These are phyloP conservation scores for Fusarium bactridioides DNA, from an alignment of 2,329 filamentous ascomycete genomes.

Conservation along the genomic window DNA sequence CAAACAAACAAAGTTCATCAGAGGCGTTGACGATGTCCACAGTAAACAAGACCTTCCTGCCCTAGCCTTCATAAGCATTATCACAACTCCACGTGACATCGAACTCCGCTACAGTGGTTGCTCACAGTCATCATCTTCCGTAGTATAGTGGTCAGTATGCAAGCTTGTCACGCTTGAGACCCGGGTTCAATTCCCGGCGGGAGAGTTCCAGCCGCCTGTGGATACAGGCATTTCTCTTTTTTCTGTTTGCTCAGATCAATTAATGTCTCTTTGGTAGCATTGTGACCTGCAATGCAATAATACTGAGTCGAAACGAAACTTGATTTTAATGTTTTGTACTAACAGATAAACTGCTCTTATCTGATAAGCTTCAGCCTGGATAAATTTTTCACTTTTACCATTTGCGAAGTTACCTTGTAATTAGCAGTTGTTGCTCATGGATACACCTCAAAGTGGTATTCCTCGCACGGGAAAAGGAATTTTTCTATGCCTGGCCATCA, in stretches of 20 bases:
- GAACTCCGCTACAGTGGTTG: conserved; percentile 20
- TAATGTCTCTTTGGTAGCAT: accelerated
- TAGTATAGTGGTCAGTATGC: conserved; percentile 30
- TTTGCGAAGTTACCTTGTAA: background rate
- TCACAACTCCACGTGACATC: background rate
- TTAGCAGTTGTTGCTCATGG: background rate
- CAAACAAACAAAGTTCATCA: background rate
- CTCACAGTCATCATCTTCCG: conserved; percentile 23
- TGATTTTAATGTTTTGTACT: background rate
- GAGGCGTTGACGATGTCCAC: background rate
- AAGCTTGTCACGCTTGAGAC: conserved; percentile 27
- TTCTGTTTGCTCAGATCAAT: accelerated
- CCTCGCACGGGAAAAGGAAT: accelerated
- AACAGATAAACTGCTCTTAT: background rate
- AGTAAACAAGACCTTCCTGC: background rate
- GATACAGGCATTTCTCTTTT: background rate
- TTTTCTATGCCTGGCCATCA: background rate
- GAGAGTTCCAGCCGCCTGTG: conserved; percentile 22
- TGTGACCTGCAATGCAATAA: accelerated
- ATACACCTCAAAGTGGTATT: background rate
- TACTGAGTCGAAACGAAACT: background rate
- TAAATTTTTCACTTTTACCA: background rate
- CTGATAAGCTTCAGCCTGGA: background rate
- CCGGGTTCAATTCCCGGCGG: conserved; percentile 27
- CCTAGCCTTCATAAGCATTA: background rate